These are phyloP conservation scores for Corynespora cassiicola DNA, from an alignment of 2,329 filamentous ascomycete species.

Conservation along the genomic window DNA sequence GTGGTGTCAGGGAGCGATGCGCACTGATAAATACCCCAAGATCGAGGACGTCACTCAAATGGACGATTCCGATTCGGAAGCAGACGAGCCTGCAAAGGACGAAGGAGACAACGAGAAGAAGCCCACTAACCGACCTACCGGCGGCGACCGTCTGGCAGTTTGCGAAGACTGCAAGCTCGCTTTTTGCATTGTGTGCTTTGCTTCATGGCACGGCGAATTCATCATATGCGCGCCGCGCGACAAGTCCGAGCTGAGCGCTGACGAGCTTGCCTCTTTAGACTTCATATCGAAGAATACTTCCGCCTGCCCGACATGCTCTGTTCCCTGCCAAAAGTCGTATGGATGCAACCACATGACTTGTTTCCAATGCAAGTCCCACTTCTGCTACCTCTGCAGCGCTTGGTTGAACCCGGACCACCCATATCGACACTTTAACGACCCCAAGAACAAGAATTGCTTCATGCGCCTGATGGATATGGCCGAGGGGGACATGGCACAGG, in stretches of 20 bases:
- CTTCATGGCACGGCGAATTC: constrained; percentile 94
- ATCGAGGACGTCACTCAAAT: constrained; percentile 49
- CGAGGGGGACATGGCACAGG: constrained; percentile 69
- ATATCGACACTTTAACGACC: constrained; percentile 85
- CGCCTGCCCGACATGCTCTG: constrained; percentile 85
- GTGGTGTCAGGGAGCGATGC: constrained; percentile 91
- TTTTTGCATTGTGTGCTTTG: constrained; percentile 77
- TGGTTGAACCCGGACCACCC: constrained; percentile 84
- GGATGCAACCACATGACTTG: constrained; percentile 99
- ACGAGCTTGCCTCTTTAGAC: constrained; percentile 85
- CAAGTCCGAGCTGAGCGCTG: constrained; percentile 75
- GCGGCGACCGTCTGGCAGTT: constrained; percentile 75
- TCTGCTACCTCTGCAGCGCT: constrained; percentile 92
- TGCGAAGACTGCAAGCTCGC: constrained; percentile 91
- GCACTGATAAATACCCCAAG: constrained; percentile 58
- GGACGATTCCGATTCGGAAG: constrained; percentile 49
- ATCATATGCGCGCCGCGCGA: constrained; percentile 72
- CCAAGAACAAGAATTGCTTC: constrained; percentile 71
- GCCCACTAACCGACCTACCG: constrained; percentile 48
- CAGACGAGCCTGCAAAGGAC: constrained; percentile 29
- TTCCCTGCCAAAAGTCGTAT: constrained; percentile 85
- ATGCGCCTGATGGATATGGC: constrained; percentile 91
- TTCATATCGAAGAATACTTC: constrained; percentile 84
- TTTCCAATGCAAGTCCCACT: constrained; percentile 86
- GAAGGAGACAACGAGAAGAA: constrained; percentile 4